These are phyloP conservation scores for Barnettozyma botsteinii DNA, from an alignment of 805 yeast genomes.

Conservation along the genomic window DNA sequence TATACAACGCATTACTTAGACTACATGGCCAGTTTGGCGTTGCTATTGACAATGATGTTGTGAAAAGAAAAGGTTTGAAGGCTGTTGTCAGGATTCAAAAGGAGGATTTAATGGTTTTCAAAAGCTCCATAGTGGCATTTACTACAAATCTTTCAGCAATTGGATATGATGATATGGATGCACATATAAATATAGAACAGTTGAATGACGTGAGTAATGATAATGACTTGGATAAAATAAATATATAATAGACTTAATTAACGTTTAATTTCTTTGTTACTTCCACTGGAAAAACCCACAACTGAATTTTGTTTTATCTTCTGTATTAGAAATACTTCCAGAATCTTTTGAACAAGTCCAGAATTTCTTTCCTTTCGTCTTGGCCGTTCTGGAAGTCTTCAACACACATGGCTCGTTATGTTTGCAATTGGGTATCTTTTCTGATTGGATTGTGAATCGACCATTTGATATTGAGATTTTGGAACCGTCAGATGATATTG, in stretches of 20 bases:
- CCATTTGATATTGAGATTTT: conserved; percentile 13
- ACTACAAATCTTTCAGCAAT: conserved; percentile 25
- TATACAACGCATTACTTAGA: conserved; percentile 29
- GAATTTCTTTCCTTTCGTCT: conserved; percentile 44
- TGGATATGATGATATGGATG: conserved; percentile 25
- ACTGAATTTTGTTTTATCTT: conserved; percentile 28
- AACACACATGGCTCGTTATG: conserved; percentile 43
- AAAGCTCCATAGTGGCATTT: conserved; percentile 29
- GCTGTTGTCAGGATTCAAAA: conserved; percentile 26
- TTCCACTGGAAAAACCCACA: conserved; percentile 55
- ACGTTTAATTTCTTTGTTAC: no score
- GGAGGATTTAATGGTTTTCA: conserved; percentile 26
- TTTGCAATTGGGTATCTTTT: conserved; percentile 38
- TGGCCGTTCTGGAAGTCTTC: conserved; percentile 38
- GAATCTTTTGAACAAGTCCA: conserved; percentile 45
- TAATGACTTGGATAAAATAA: neutral
- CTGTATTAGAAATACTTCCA: conserved; percentile 19
- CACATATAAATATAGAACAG: conserved; percentile 8
- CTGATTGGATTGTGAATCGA: conserved; percentile 13
- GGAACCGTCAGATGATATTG: neutral
- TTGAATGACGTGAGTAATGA: conserved; percentile 1
- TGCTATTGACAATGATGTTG: conserved; percentile 30
- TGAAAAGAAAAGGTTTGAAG: conserved; percentile 21
- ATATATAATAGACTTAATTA: conserved; percentile 1
- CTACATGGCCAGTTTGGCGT: conserved; percentile 39